Percentiles rank a stretch among this genome's conserved stretches.
phyloP scores from a whole-genome alignment of 1,284 basidiomycete species.

The Prillingera fragicola region DNA sequence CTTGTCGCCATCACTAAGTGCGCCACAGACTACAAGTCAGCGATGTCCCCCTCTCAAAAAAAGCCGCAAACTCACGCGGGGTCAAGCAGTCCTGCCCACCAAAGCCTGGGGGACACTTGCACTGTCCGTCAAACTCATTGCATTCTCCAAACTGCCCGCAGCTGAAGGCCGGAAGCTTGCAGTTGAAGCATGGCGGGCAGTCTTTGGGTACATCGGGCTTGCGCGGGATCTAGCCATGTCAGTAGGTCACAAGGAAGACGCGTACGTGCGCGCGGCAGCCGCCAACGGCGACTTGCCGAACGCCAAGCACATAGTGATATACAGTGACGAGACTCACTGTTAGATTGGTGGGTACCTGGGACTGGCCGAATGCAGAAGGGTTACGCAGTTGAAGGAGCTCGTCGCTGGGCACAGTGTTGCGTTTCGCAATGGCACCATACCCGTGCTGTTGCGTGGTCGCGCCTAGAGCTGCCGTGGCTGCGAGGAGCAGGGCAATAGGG shows the following conservation, averaged over 20 bases:
- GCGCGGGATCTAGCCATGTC: slow-evolving; percentile 19
- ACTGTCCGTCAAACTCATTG: slow-evolving; percentile 81
- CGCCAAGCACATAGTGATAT: no score
- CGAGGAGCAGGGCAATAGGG: background rate
- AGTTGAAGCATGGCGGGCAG: slow-evolving; percentile 70
- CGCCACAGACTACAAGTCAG: slow-evolving; percentile 67
- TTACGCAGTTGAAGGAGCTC: no score
- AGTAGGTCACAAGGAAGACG: background rate
- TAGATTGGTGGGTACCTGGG: no score
- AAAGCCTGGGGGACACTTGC: slow-evolving; percentile 83
- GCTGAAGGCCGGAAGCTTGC: slow-evolving; percentile 70
- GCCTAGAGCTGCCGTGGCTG: background rate
- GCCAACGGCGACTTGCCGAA: no score
- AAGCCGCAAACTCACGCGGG: slow-evolving; percentile 59
- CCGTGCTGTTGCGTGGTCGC: background rate
- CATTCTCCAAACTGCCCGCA: slow-evolving; percentile 83
- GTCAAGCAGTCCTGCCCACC: slow-evolving; percentile 82
- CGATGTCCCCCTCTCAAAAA: background rate
- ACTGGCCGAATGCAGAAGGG: no score
- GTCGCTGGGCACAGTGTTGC: background rate
- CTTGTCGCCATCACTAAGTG: slow-evolving; percentile 79
- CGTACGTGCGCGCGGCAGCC: no score
- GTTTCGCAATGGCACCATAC: background rate
- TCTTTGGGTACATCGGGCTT: slow-evolving; percentile 17
- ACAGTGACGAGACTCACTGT: no score